Evolutionary conservation across 176 grass and related monocot species (phyloP).

Genomic region (Aegilops tauschii): DNA sequence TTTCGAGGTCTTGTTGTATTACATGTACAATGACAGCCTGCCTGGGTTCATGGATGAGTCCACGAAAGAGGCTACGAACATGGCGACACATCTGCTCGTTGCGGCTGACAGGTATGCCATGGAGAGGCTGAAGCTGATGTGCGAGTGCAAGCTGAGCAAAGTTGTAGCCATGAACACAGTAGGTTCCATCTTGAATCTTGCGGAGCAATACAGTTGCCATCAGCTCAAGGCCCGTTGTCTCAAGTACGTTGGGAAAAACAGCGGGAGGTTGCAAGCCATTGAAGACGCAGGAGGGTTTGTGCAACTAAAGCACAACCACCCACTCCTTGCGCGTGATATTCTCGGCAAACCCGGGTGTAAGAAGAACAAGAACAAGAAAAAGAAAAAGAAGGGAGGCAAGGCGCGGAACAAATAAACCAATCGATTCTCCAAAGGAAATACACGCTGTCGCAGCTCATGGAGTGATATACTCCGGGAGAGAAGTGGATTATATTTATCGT

Average conservation of each 20-base stretch:
- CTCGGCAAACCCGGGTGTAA: background rate
- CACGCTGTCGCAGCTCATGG: background rate
- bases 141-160: slow-evolving; percentile 7
- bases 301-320: background rate
- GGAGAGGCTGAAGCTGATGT: background rate
- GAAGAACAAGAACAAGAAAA: background rate
- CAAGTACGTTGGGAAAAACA: background rate
- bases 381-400: background rate
- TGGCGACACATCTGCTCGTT: background rate
- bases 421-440: background rate
- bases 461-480: background rate
- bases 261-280: background rate
- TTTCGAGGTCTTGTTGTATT: background rate
- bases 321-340: background rate
- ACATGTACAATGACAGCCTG: background rate
- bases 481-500: background rate
- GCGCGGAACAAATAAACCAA: background rate
- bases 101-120: background rate
- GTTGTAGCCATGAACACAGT: slow-evolving; percentile 10
- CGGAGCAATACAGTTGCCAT: slow-evolving; percentile 24
- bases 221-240: background rate
- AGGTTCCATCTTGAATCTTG: slow-evolving; percentile 24
- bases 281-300: background rate
- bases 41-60: background rate
- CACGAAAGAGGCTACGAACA: background rate